These are phyloP conservation scores for Setaria viridis DNA, from an alignment of 202 grass and related monocot genomes.

Conservation along the genomic window DNA sequence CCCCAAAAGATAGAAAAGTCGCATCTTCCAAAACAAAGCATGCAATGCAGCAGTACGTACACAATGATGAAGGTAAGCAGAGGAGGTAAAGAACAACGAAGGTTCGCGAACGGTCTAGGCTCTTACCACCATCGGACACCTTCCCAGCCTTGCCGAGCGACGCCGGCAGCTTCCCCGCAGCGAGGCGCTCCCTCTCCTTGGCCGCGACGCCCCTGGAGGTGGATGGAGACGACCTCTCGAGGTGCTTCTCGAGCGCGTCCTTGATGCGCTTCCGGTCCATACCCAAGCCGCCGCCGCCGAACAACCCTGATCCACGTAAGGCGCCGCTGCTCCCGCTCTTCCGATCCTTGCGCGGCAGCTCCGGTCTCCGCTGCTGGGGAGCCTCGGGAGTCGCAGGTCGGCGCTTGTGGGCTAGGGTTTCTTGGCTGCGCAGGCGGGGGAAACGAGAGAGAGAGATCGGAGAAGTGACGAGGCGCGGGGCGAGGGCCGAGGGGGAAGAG, in stretches of 20 bases:
- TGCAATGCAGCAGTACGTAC: constrained; percentile 37
- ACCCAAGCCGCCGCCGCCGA: constrained; percentile 36
- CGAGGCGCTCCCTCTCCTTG: constrained; percentile 68
- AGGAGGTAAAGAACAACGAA: constrained; percentile 27
- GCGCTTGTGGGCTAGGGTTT: constrained; percentile 59
- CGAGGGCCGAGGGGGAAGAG: background rate
- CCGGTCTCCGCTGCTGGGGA: constrained; percentile 2
- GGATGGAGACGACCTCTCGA: constrained; percentile 75
- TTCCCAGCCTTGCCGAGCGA: constrained; percentile 66
- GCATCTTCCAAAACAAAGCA: constrained; percentile 39
- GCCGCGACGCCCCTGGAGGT: constrained; percentile 59
- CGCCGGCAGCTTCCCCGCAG: constrained; percentile 56
- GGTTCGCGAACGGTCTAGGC: constrained; percentile 8
- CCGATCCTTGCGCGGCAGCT: constrained; percentile 15
- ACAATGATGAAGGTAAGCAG: background rate
- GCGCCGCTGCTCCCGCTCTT: constrained; percentile 40
- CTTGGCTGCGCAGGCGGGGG: constrained; percentile 49
- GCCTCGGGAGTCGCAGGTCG: constrained; percentile 5
- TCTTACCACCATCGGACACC: constrained; percentile 70
- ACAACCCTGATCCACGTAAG: constrained; percentile 52
- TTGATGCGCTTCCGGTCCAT: constrained; percentile 87
- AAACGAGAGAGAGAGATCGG: constrained; percentile 48
- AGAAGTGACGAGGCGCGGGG: constrained; percentile 41
- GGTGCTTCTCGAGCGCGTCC: constrained; percentile 80
- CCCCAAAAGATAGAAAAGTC: background rate